Percentiles rank a stretch among this genome's conserved stretches.
phyloP scores from a whole-genome alignment of 768 basidiomycete genomes.

The Podaxis sp. region DNA sequence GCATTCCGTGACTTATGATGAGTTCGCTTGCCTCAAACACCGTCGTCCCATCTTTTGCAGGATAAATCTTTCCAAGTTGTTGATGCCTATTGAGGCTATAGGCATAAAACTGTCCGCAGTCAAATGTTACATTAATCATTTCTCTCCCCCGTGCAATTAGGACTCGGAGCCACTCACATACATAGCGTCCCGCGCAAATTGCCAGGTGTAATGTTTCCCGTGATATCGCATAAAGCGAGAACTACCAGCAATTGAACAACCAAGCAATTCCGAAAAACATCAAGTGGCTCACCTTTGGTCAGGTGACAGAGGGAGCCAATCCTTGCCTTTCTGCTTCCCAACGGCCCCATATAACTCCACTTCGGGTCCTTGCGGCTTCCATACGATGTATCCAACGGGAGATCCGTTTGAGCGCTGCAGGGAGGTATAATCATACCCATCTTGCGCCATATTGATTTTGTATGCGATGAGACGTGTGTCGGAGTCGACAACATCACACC shows the following conservation, averaged over 20 bases:
- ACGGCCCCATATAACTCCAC: constrained; percentile 34
- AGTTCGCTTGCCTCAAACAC: constrained; percentile 9
- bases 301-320: constrained; percentile 30
- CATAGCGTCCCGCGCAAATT: constrained; percentile 11
- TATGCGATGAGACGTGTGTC: constrained; percentile 32
- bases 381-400: constrained; percentile 35
- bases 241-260: background rate
- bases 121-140: background rate
- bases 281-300: constrained; percentile 12
- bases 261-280: background rate
- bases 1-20: background rate
- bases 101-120: constrained; percentile 1
- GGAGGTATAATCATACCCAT: constrained; percentile 30
- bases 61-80: constrained; percentile 8
- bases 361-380: constrained; percentile 23
- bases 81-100: constrained; percentile 5
- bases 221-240: constrained; percentile 8
- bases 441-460: constrained; percentile 29
- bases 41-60: constrained; percentile 6
- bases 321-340: constrained; percentile 26
- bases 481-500: constrained; percentile 41
- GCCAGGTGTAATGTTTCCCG: constrained; percentile 12
- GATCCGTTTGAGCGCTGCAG: constrained; percentile 33
- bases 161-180: constrained; percentile 1
- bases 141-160: background rate